Conservation (phyloP, 768 basidiomycete genomes). For the Macrolepiota albuminosa region DNA sequence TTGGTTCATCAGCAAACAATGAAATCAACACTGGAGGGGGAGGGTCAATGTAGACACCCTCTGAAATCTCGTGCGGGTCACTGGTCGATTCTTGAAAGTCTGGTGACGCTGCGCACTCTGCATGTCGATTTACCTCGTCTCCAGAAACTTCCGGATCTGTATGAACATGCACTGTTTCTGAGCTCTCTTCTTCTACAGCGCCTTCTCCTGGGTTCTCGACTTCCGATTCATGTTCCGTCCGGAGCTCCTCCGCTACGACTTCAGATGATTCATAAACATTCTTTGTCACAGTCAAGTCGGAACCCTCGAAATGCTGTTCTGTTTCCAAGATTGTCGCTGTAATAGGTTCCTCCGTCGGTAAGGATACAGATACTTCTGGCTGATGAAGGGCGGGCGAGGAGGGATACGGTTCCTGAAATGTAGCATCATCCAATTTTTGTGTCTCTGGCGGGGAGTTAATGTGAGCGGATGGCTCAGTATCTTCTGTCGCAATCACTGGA, state of each 20-base stretch:
- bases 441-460: background rate
- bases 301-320: background rate
- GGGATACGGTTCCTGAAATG: background rate
- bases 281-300: background rate
- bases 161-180: background rate
- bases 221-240: background rate
- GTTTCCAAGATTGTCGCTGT: background rate
- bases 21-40: conserved; percentile 65
- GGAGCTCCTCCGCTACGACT: background rate
- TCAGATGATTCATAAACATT: background rate
- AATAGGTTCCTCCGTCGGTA: background rate
- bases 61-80: conserved; percentile 57
- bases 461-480: background rate
- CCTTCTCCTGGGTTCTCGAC: background rate
- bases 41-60: conserved; percentile 70
- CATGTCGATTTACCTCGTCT: background rate
- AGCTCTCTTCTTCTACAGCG: background rate
- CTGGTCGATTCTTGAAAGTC: conserved; percentile 16
- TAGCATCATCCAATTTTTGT: background rate
- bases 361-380: background rate
- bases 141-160: background rate
- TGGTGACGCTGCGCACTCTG: background rate
- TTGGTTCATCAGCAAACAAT: conserved; percentile 31
- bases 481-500: conserved; percentile 1
- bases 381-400: background rate